These are phyloP conservation scores for Acrasis kona DNA, from an alignment of 78 protist genomes.

Conservation along the genomic window DNA sequence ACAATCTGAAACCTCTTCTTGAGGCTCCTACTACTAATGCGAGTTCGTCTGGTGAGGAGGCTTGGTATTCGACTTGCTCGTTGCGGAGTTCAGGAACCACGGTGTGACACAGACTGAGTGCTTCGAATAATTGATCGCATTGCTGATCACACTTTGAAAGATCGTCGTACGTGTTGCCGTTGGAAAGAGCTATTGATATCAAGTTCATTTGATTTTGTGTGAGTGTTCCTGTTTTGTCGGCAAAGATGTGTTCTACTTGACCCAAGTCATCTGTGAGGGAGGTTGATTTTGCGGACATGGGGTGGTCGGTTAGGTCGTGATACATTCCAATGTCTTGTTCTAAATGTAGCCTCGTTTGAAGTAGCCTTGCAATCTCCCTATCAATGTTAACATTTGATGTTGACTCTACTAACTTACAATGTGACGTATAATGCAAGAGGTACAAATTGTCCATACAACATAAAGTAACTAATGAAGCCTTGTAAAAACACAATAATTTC, in stretches of 20 bases:
- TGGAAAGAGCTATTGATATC: neutral
- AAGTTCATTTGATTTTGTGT: conserved; percentile 85
- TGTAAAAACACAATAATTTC: neutral
- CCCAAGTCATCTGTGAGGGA: conserved; percentile 87
- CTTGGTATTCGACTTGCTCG: conserved; percentile 54
- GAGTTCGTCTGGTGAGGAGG: conserved; percentile 83
- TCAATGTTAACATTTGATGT: neutral
- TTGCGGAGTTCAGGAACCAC: conserved; percentile 17
- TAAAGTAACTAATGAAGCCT: conserved; percentile 54
- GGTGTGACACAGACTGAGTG: conserved; percentile 65
- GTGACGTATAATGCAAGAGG: neutral
- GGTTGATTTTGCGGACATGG: conserved; percentile 61
- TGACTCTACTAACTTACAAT: neutral
- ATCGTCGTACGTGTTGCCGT: neutral
- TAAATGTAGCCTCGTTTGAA: conserved; percentile 17
- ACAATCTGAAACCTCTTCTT: conserved; percentile 5
- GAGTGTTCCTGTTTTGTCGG: conserved; percentile 97
- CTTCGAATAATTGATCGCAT: conserved; percentile 28
- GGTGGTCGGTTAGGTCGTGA: conserved; percentile 36
- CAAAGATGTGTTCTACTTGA: conserved; percentile 57
- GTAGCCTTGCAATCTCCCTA: conserved; percentile 5
- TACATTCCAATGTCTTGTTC: conserved; percentile 40
- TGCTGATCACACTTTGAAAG: conserved; percentile 1
- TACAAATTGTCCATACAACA: conserved; percentile 26
- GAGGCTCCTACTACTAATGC: conserved; percentile 68